These are phyloP conservation scores for Mycena pura DNA, from an alignment of 768 basidiomycete genomes.

Conservation along the genomic window DNA sequence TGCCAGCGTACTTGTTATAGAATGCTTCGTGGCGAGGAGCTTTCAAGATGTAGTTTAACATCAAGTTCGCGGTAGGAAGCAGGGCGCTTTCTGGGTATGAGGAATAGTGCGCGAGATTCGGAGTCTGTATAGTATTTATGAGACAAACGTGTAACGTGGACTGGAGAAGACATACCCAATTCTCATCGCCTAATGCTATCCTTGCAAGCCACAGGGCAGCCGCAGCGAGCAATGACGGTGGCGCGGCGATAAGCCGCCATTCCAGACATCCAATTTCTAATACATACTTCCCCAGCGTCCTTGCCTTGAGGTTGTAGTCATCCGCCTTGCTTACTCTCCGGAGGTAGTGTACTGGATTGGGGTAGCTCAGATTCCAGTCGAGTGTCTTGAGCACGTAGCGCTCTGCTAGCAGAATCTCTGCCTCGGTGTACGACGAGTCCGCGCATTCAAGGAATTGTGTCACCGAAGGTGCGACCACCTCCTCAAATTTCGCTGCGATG, in stretches of 20 bases:
- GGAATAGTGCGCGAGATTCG: conserved; percentile 93
- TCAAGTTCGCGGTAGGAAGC: conserved; percentile 87
- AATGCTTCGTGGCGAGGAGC: conserved; percentile 84
- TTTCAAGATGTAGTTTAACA: conserved; percentile 91
- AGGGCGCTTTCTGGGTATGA: conserved; percentile 88
- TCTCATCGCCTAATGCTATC: conserved; percentile 77
- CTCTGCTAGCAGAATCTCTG: conserved; percentile 72
- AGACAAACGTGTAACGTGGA: background rate
- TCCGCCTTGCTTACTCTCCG: conserved; percentile 95
- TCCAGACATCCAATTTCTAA: conserved; percentile 92
- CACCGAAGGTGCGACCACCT: conserved; percentile 90
- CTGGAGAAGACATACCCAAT: conserved; percentile 77
- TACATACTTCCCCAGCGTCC: conserved; percentile 94
- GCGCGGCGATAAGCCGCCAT: conserved; percentile 80
- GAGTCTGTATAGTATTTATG: conserved; percentile 50
- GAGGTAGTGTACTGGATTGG: conserved; percentile 94
- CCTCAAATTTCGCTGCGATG: conserved; percentile 95
- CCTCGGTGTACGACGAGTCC: conserved; percentile 86
- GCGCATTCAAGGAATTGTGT: conserved; percentile 89
- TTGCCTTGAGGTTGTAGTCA: conserved; percentile 89
- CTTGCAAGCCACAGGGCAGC: conserved; percentile 91
- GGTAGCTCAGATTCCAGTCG: conserved; percentile 91
- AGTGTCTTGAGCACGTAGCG: conserved; percentile 92
- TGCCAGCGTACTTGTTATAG: conserved; percentile 91
- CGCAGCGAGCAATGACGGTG: conserved; percentile 88